Evolutionary conservation across 2,329 filamentous ascomycete genomes (phyloP).

Genomic region (Alternaria arbusti): DNA sequence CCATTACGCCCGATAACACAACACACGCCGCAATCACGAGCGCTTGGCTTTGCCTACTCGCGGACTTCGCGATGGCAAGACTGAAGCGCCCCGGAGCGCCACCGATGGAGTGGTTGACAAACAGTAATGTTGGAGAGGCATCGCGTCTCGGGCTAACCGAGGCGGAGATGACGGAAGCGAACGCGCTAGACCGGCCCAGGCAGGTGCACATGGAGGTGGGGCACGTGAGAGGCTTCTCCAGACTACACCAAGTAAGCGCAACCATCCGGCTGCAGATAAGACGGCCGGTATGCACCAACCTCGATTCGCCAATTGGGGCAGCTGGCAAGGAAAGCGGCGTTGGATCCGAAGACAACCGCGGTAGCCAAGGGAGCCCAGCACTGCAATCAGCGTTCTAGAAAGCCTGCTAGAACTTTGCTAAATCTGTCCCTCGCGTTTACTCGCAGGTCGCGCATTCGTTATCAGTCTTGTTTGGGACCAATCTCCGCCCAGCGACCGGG

Average conservation of each 20-base stretch:
- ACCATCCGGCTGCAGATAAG: slow-evolving; percentile 19
- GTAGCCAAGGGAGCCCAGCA: slow-evolving; percentile 17
- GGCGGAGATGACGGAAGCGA: slow-evolving; percentile 8
- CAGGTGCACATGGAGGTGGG: slow-evolving; percentile 11
- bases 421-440: not conserved
- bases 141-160: slow-evolving; percentile 14
- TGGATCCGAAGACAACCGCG: slow-evolving; percentile 13
- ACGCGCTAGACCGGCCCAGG: not conserved
- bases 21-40: slow-evolving; percentile 14
- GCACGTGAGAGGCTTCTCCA: slow-evolving; percentile 27
- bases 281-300: slow-evolving; percentile 1
- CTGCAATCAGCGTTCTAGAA: slow-evolving; percentile 26
- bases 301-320: slow-evolving; percentile 26
- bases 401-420: slow-evolving; percentile 23
- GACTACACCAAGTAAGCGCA: slow-evolving; percentile 14
- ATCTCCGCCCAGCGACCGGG: slow-evolving; percentile 22
- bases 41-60: slow-evolving; percentile 1
- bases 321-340: slow-evolving; percentile 27
- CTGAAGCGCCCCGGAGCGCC: slow-evolving; percentile 18
- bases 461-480: slow-evolving; percentile 25
- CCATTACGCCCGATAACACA: slow-evolving; percentile 9
- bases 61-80: slow-evolving; percentile 4
- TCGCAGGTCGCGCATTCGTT: slow-evolving; percentile 7
- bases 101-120: slow-evolving; percentile 20
- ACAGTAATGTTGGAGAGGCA: slow-evolving; percentile 11